Evolutionary conservation across 2,329 filamentous ascomycete genomes (phyloP).

Genomic region (Colletotrichum cereale): DNA sequence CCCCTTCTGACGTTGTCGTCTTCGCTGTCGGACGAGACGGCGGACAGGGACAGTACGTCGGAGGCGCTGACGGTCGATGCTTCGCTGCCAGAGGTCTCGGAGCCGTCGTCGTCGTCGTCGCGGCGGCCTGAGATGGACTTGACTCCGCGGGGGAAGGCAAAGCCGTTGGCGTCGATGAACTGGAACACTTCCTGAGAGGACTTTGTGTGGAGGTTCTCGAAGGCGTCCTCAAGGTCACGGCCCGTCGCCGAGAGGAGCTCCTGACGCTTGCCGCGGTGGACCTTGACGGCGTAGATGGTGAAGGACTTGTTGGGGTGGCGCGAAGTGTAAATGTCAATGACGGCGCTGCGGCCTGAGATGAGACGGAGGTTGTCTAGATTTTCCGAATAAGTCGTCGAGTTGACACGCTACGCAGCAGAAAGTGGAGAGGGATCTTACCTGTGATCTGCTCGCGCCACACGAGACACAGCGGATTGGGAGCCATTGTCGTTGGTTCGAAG

Average conservation of each 20-base stretch:
- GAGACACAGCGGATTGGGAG: constrained; percentile 31
- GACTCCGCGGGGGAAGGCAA: constrained; percentile 43
- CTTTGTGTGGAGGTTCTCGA: constrained; percentile 53
- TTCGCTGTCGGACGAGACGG: constrained; percentile 29
- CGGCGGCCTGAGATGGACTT: not conserved
- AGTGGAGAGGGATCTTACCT: not conserved
- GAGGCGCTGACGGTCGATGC: constrained; percentile 31
- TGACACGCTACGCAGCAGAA: not conserved
- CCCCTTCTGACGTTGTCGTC: not conserved
- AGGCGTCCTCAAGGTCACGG: constrained; percentile 47
- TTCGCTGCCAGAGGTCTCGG: constrained; percentile 30
- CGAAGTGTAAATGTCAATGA: constrained; percentile 33
- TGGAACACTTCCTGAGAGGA: constrained; percentile 51
- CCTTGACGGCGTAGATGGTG: constrained; percentile 78
- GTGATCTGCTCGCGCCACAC: constrained; percentile 37
- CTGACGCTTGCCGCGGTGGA: constrained; percentile 82
- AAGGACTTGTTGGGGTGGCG: constrained; percentile 33
- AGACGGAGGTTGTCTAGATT: constrained; percentile 29
- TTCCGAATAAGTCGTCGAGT: constrained; percentile 4
- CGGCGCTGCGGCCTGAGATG: constrained; percentile 32
- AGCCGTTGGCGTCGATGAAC: constrained; percentile 51
- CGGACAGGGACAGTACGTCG: constrained; percentile 25
- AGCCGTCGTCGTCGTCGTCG: constrained; percentile 8
- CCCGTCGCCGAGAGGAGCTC: constrained; percentile 50
- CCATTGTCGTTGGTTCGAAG: constrained; percentile 11